Conservation (phyloP, 2,329 filamentous ascomycete species). For the Colletotrichum navitas region DNA sequence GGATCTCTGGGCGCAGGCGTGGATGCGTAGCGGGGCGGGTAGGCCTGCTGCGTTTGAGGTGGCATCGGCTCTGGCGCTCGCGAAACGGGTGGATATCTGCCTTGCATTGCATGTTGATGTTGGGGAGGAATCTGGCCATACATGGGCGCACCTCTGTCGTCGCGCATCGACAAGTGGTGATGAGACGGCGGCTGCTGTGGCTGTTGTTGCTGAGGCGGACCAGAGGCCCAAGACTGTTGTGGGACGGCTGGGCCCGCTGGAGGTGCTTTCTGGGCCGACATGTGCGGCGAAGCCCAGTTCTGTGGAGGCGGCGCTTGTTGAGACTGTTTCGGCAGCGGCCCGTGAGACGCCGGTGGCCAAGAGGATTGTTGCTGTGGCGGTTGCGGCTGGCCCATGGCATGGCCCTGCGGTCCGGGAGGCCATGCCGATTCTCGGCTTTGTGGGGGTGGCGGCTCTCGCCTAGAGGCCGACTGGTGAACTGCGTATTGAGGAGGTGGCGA, state of each 20-base stretch:
- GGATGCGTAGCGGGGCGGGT: slow-evolving; percentile 57
- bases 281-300: slow-evolving; percentile 55
- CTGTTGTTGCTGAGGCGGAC: slow-evolving; percentile 44
- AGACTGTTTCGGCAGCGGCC: slow-evolving; percentile 49
- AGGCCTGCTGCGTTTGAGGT: slow-evolving; percentile 55
- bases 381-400: slow-evolving; percentile 45
- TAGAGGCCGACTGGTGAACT: slow-evolving; percentile 59
- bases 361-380: slow-evolving; percentile 48
- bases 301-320: slow-evolving; percentile 45
- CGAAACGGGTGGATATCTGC: slow-evolving; percentile 54
- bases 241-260: slow-evolving; percentile 50
- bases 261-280: slow-evolving; percentile 52
- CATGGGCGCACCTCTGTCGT: slow-evolving; percentile 54
- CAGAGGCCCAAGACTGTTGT: slow-evolving; percentile 51
- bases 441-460: slow-evolving; percentile 57
- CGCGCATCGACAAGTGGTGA: slow-evolving; percentile 49
- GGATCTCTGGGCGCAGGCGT: slow-evolving; percentile 57
- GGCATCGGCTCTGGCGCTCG: slow-evolving; percentile 58
- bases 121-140: slow-evolving; percentile 49
- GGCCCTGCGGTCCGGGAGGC: slow-evolving; percentile 47
- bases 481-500: slow-evolving; percentile 69
- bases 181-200: slow-evolving; percentile 43
- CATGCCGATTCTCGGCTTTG: slow-evolving; percentile 53
- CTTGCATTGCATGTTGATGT: slow-evolving; percentile 53
- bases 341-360: slow-evolving; percentile 52